These are phyloP conservation scores for Sporisorium graminicola DNA, from an alignment of 1,284 basidiomycete species.

Conservation along the genomic window DNA sequence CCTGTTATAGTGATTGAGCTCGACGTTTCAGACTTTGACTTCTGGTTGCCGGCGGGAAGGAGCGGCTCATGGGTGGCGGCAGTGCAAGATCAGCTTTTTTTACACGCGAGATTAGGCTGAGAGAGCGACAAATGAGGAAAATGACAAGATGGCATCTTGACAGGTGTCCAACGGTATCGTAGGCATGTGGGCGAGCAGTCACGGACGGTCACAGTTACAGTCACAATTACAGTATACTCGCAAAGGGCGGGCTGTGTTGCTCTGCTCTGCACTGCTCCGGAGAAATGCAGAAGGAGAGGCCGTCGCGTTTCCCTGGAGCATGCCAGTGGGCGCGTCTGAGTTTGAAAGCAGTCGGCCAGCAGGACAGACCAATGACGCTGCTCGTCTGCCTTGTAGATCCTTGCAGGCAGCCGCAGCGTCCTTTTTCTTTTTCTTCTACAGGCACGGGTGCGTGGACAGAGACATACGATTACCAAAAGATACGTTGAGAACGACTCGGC, in stretches of 20 bases:
- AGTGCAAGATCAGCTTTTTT: background rate
- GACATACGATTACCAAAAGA: no score
- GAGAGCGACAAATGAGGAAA: no score
- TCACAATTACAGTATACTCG: no score
- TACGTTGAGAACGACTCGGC: no score
- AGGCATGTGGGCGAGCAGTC: constrained; percentile 4
- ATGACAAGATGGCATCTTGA: background rate
- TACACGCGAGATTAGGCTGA: background rate
- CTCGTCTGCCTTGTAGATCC: constrained; percentile 31
- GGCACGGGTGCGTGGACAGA: no score
- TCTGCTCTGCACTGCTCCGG: no score
- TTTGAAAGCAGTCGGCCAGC: background rate
- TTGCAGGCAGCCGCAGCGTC: constrained; percentile 8
- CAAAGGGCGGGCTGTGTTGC: background rate
- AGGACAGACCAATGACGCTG: background rate
- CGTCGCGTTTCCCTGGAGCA: background rate
- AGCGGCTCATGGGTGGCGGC: background rate
- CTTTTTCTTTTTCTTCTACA: no score
- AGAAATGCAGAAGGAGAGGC: background rate
- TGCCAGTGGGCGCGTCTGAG: constrained; percentile 3
- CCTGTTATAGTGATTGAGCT: background rate
- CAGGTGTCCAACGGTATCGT: background rate
- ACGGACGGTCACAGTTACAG: no score
- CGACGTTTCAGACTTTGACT: background rate
- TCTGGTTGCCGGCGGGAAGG: background rate